Percentiles rank a stretch among this genome's conserved stretches.
Conservation (phyloP, 2,329 filamentous ascomycete genomes). For the Penicillium sp. region DNA sequence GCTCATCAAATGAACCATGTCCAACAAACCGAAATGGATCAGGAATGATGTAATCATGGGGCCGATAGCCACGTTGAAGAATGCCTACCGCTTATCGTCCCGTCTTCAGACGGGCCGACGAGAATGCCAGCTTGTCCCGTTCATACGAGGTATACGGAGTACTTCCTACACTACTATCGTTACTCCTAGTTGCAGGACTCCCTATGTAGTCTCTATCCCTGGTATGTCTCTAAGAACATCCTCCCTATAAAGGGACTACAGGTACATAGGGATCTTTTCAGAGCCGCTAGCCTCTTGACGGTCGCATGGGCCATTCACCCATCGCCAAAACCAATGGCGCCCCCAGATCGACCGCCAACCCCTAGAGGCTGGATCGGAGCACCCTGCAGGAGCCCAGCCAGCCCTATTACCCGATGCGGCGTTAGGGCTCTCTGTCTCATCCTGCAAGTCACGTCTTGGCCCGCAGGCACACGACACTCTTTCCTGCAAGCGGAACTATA, state of each 20-base stretch:
- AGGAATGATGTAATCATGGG: constrained; percentile 20
- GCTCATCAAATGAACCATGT: constrained; percentile 2
- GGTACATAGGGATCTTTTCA: neutral
- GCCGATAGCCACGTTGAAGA: constrained; percentile 8
- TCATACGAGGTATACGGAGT: neutral
- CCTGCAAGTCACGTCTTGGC: constrained; percentile 8
- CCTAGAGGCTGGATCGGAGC: constrained; percentile 8
- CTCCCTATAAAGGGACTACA: neutral
- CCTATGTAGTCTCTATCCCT: neutral
- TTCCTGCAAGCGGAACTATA: neutral
- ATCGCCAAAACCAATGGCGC: neutral
- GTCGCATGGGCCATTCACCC: neutral
- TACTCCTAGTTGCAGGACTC: too few species aligned
- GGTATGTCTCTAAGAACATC: neutral
- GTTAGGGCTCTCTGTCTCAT: constrained; percentile 27
- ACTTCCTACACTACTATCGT: too few species aligned
- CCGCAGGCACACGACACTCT: constrained; percentile 23
- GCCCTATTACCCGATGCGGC: constrained; percentile 31
- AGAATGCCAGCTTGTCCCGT: constrained; percentile 2
- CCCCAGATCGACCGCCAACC: constrained; percentile 11
- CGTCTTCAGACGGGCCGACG: neutral
- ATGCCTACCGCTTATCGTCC: constrained; percentile 2
- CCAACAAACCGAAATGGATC: too few species aligned
- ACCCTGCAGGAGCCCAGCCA: constrained; percentile 8
- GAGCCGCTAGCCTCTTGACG: neutral